Base-by-base conservation (phyloP, 371 early-diverging fungal genomes). In the Syncephalastrum contaminatum region DNA sequence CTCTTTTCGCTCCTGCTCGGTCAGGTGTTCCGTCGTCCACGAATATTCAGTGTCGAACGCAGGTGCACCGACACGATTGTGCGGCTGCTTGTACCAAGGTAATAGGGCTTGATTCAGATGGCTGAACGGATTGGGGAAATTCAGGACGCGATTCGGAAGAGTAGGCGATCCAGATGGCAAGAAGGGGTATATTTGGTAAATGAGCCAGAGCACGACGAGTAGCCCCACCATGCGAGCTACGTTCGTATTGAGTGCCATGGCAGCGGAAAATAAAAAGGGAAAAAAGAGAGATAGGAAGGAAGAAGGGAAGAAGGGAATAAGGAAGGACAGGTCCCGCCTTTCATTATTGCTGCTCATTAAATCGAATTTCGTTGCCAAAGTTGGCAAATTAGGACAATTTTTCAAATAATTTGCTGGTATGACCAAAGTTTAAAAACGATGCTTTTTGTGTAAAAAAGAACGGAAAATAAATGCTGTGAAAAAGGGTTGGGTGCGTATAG, bases 71-170 rank as follows among this genome's bases (percentile, higher is more conserved):
- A 48, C 24, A 18, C 39, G 18, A 15, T n/a, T 13, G 41, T 55
- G 48, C 2, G 56, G 41, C 4, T 16, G 19, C 22, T 55, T 55
- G 21, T 55, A 55, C 56, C 56, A 55, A 39, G 56, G 56, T n/a
- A 55, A 53, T 0, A 30, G 36, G 10, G 10, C 36, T 30, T 30
- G 36, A 30, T 30, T 30, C 36, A 30, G 36, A 30, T 30, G 53
- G 16, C 45, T 16, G 21, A 44, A 48, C 1, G 48, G 48, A 20
- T 20, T 48, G 25, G 48, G 25, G 14, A 48, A 21, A 48, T 30
- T 18, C 36, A 50, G n/a, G 15, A 50, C 16, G 30, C 50, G 50
- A 50, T 50, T 50, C 5, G 50, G 50, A 18, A 36, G 50, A 0
- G 36, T 30, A 15, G 50, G 50, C 13, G 50, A 20, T 22, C 50